Percentiles rank a stretch among this genome's conserved stretches.
phyloP scores from a whole-genome alignment of 306 rosid genomes.

The barrel medic (Medicago truncatula) region DNA sequence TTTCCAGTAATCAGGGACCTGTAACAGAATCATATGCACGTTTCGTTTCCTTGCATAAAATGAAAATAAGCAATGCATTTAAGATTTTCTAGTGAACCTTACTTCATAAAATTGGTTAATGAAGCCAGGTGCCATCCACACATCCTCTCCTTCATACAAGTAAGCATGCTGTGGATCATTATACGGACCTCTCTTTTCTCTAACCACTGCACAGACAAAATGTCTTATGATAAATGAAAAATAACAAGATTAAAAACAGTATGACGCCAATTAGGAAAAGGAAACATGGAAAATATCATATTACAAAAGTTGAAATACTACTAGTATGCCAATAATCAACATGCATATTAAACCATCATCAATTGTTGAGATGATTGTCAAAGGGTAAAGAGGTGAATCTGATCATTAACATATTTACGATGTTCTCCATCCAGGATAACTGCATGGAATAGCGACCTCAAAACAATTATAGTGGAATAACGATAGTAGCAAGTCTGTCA shows the following conservation, averaged over 20 bases:
- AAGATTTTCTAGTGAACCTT: constrained; percentile 44
- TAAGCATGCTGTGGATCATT: constrained; percentile 94
- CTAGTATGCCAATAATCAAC: constrained; percentile 13
- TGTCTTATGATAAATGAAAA: constrained; percentile 35
- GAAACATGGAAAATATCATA: not conserved
- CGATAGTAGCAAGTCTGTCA: not conserved
- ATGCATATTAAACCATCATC: not conserved
- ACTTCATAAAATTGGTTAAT: constrained; percentile 92
- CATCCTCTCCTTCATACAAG: constrained; percentile 91
- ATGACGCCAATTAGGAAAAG: not conserved
- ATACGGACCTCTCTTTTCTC: constrained; percentile 92
- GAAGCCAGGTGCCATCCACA: constrained; percentile 99
- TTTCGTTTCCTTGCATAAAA: constrained; percentile 25
- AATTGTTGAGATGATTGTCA: not conserved
- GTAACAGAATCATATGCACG: constrained; percentile 39
- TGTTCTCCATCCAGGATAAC: constrained; percentile 8
- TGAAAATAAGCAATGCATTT: constrained; percentile 33
- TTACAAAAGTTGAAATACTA: constrained; percentile 23
- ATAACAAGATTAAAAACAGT: constrained; percentile 28
- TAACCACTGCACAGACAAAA: constrained; percentile 67
- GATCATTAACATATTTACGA: not conserved
- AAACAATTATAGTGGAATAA: constrained; percentile 2
- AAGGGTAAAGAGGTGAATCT: not conserved
- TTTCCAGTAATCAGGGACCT: constrained; percentile 98
- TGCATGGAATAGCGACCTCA: not conserved